Conservation (phyloP, 163 green algal genomes). For the Chlamydomonas reinhardtii region DNA sequence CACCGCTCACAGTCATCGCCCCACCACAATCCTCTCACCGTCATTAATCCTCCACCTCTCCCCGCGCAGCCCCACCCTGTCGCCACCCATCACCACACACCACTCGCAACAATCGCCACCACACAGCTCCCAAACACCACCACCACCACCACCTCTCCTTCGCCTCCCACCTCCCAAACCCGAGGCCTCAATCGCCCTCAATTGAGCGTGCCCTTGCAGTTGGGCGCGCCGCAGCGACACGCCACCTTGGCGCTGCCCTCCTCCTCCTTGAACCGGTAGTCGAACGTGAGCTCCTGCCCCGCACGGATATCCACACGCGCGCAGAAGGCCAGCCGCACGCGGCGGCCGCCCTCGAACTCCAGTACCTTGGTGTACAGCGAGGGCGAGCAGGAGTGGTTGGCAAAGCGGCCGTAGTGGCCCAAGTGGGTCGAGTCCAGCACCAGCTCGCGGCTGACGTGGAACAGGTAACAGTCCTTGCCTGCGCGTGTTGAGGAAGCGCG, state of each 20-base stretch:
- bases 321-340: constrained; percentile 89
- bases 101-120: too few species aligned
- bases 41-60: too few species aligned
- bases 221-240: constrained; percentile 90
- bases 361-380: constrained; percentile 91
- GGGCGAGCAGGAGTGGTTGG: constrained; percentile 91
- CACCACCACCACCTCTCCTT: too few species aligned
- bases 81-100: too few species aligned
- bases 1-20: too few species aligned
- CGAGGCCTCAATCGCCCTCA: constrained; percentile 50
- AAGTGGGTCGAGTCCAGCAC: constrained; percentile 92
- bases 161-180: too few species aligned
- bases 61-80: too few species aligned
- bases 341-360: constrained; percentile 69
- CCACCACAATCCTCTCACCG: too few species aligned
- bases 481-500: not conserved
- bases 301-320: constrained; percentile 80
- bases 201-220: constrained; percentile 91
- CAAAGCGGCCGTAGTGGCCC: constrained; percentile 92
- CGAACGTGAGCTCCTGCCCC: constrained; percentile 92
- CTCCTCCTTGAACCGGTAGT: constrained; percentile 93
- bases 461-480: constrained; percentile 71
- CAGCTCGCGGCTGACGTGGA: constrained; percentile 71
- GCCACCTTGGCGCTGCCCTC: constrained; percentile 79
- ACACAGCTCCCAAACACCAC: too few species aligned